phyloP scores from a whole-genome alignment of 2,329 filamentous ascomycete genomes.

The Phialocephala subalpina region DNA sequence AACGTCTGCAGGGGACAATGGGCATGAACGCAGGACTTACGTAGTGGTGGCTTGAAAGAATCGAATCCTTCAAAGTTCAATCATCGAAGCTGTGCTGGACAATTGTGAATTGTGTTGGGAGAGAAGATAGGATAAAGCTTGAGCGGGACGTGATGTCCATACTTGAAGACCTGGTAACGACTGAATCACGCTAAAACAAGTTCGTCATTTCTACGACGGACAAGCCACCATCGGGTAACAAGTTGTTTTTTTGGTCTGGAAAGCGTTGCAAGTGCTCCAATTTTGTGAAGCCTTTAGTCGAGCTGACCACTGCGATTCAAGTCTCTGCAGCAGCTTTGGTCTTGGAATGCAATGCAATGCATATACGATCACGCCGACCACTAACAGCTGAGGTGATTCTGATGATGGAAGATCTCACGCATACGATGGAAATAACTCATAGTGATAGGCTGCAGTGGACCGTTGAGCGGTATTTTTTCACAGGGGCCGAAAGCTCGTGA shows the following conservation, averaged over 20 bases:
- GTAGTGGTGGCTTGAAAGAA: conserved; percentile 17
- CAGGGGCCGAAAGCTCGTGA: conserved; percentile 11
- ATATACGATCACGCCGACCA: conserved; percentile 19
- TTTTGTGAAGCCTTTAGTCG: background rate
- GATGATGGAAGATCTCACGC: conserved; percentile 11
- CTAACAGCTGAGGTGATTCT: conserved; percentile 12
- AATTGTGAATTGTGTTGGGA: conserved; percentile 13
- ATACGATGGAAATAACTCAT: background rate
- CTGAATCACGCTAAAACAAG: conserved; percentile 8
- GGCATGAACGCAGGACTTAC: conserved; percentile 23
- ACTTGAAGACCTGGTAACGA: background rate
- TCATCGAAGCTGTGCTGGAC: conserved; percentile 32
- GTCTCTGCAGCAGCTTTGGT: conserved; percentile 2
- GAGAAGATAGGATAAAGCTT: background rate
- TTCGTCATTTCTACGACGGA: conserved; percentile 1
- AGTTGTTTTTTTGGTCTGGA: background rate
- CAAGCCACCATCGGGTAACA: conserved; percentile 9
- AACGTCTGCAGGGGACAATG: conserved; percentile 15
- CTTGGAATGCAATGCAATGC: conserved; percentile 20
- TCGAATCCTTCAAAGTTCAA: conserved; percentile 32
- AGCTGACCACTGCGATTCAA: conserved; percentile 2
- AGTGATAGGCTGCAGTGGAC: background rate
- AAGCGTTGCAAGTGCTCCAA: background rate
- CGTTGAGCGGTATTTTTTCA: conserved; percentile 1
- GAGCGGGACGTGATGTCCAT: conserved; percentile 5